Evolutionary conservation across 2,329 filamentous ascomycete genomes (phyloP).

Genomic region (Diaporthe sp.): DNA sequence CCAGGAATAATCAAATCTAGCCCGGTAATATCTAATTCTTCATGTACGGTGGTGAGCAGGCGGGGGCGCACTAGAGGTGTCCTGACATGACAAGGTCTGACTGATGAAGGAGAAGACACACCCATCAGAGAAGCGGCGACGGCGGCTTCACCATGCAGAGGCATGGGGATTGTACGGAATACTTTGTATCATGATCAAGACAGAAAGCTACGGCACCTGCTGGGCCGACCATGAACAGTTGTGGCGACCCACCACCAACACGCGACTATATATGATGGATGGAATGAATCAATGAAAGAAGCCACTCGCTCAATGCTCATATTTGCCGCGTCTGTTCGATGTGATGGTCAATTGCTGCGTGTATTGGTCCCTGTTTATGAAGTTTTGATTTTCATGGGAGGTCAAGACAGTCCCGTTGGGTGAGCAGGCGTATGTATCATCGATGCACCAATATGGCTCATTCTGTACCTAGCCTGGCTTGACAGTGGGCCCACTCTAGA

Average conservation of each 20-base stretch:
- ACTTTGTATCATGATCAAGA: constrained; percentile 35
- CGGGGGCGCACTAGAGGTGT: constrained; percentile 30
- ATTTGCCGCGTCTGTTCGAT: neutral
- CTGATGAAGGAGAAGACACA: constrained; percentile 8
- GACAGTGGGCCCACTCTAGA: neutral
- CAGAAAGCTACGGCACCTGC: constrained; percentile 30
- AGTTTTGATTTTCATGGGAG: neutral
- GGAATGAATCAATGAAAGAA: constrained; percentile 39
- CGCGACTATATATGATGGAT: constrained; percentile 37
- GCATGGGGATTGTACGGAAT: constrained; percentile 38
- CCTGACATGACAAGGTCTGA: constrained; percentile 29
- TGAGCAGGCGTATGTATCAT: neutral
- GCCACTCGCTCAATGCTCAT: constrained; percentile 15
- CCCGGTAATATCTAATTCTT: constrained; percentile 59
- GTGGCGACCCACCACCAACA: constrained; percentile 34
- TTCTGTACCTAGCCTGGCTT: too few species aligned
- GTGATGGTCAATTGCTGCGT: neutral
- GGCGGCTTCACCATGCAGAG: constrained; percentile 35
- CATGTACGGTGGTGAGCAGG: constrained; percentile 51
- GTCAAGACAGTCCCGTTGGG: neutral
- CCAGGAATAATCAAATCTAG: constrained; percentile 47
- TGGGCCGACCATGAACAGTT: constrained; percentile 29
- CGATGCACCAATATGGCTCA: neutral
- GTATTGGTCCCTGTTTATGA: neutral
- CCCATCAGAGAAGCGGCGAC: constrained; percentile 5